Conservation (phyloP, 2,329 filamentous ascomycete genomes). For the Arthrinium puccinioides region DNA sequence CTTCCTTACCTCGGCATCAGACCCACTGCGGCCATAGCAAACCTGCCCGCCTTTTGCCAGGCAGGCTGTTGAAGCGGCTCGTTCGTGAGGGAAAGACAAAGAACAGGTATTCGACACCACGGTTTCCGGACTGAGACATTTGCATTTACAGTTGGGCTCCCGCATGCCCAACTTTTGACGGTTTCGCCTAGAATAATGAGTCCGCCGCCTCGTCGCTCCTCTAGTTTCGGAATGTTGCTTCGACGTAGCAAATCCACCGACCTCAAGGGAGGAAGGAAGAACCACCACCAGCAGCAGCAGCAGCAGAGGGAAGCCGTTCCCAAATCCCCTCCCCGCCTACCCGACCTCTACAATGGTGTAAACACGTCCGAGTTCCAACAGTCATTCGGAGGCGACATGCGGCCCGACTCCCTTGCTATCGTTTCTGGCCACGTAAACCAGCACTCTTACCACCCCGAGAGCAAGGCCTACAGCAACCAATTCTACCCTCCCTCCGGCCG, state of each 20-base stretch:
- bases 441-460: conserved; percentile 21
- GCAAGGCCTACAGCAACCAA: conserved; percentile 19
- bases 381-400: conserved; percentile 26
- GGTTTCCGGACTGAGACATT: too few species aligned
- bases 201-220: conserved; percentile 30
- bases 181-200: conserved; percentile 22
- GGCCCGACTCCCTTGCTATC: conserved; percentile 25
- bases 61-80: too few species aligned
- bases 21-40: too few species aligned
- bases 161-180: too few species aligned
- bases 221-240: conserved; percentile 44
- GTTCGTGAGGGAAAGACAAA: too few species aligned
- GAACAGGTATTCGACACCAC: too few species aligned
- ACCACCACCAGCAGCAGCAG: conserved; percentile 39
- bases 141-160: too few species aligned
- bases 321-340: conserved; percentile 52
- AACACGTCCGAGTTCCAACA: conserved; percentile 21
- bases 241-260: conserved; percentile 50
- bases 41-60: too few species aligned
- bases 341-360: conserved; percentile 34
- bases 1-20: too few species aligned
- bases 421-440: conserved; percentile 25
- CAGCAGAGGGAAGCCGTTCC: conserved; percentile 48
- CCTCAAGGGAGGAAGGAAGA: conserved; percentile 43
- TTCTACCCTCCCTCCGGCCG: conserved; percentile 29